Conservation (phyloP, 2,329 filamentous ascomycete genomes). For the Cladosporium halotolerans region DNA sequence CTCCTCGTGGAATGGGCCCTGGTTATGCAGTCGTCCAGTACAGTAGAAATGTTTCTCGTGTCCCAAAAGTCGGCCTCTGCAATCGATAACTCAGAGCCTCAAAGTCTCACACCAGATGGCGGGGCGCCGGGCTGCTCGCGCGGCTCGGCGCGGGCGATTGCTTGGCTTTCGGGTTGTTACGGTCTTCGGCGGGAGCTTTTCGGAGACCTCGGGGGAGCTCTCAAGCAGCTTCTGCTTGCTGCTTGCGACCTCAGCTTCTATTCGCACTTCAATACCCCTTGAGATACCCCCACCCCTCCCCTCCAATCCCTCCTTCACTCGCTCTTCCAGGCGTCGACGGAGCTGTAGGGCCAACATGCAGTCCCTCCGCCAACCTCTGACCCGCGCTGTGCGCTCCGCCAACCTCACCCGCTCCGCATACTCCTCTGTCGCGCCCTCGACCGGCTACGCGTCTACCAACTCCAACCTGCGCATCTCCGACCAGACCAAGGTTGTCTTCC, state of each 20-base stretch:
- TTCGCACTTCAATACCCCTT: not conserved
- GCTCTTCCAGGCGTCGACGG: not conserved
- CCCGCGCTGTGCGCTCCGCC: conserved; percentile 61
- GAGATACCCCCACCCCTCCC: conserved; percentile 1
- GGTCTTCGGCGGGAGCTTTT: too few species aligned
- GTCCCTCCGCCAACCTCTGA: conserved; percentile 69
- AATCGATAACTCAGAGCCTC: too few species aligned
- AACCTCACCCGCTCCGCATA: conserved; percentile 61
- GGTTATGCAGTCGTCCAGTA: too few species aligned
- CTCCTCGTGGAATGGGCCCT: too few species aligned
- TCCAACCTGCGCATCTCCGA: conserved; percentile 82
- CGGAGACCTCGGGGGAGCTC: too few species aligned
- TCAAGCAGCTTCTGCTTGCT: not conserved
- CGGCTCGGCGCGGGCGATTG: too few species aligned
- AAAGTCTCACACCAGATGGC: too few species aligned
- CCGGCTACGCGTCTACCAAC: conserved; percentile 32
- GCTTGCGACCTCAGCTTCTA: not conserved
- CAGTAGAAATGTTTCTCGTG: not conserved
- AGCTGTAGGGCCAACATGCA: conserved; percentile 59
- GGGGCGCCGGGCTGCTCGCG: too few species aligned
- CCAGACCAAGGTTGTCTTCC: conserved; percentile 91
- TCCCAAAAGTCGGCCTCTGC: not conserved
- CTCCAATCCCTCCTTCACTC: conserved; percentile 4
- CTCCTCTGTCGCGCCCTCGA: conserved; percentile 56
- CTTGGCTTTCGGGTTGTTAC: too few species aligned